These are phyloP conservation scores for Eutreptiella sp. DNA, from an alignment of 208 protist genomes.

Conservation along the genomic window DNA sequence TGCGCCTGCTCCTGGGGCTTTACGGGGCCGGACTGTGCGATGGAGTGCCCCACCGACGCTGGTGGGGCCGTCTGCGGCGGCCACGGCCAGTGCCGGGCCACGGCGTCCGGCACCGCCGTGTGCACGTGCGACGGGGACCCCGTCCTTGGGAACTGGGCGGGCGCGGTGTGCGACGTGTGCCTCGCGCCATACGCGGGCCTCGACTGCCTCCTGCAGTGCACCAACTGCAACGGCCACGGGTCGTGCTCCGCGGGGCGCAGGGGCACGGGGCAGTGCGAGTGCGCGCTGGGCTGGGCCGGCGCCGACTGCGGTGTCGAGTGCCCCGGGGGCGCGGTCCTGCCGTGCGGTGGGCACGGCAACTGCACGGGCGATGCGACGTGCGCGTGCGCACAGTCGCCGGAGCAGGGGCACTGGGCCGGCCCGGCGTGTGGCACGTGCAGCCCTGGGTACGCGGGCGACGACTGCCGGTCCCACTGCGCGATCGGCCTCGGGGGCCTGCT, in stretches of 20 bases:
- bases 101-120: constrained; percentile 1
- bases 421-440: too few relatives aligned
- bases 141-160: constrained; percentile 2
- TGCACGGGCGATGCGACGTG: not conserved
- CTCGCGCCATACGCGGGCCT: not conserved
- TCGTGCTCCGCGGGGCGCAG: not conserved
- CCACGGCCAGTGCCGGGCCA: constrained; percentile 17
- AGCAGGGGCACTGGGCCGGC: too few relatives aligned
- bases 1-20: constrained; percentile 14
- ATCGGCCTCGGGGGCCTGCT: constrained; percentile 1
- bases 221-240: constrained; percentile 9
- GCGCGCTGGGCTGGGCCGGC: constrained; percentile 1
- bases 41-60: constrained; percentile 4
- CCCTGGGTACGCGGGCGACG: too few relatives aligned
- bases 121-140: constrained; percentile 6
- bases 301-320: constrained; percentile 7
- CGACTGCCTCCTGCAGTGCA: constrained; percentile 12
- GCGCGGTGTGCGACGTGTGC: constrained; percentile 9
- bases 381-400: not conserved
- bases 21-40: not conserved
- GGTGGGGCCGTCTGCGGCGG: constrained; percentile 1
- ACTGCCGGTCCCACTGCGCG: too few relatives aligned
- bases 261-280: constrained; percentile 1
- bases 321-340: not conserved
- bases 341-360: not conserved